Conservation (phyloP, 345 rosid species). For the Populus alba region DNA sequence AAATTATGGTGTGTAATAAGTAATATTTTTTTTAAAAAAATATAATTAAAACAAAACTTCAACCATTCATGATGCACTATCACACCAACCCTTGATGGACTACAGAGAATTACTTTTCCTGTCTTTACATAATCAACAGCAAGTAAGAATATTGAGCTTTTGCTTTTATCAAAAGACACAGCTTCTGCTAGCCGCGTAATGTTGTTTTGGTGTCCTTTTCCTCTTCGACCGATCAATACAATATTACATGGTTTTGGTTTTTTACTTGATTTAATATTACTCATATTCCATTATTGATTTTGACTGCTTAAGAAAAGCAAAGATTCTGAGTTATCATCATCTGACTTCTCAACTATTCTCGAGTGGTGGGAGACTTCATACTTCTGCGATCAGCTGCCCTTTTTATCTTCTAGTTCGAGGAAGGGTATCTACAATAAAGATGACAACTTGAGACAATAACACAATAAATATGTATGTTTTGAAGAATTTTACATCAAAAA, state of each 20-base stretch:
- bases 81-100: too few species aligned
- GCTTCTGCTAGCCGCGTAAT: slow-evolving; percentile 8
- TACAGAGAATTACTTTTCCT: too few species aligned
- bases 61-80: too few species aligned
- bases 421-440: too few species aligned
- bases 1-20: too few species aligned
- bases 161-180: not conserved
- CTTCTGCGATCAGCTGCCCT: not conserved
- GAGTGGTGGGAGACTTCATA: not conserved
- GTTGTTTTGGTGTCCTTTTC: not conserved
- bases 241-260: not conserved
- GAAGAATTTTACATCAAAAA: too few species aligned
- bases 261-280: not conserved
- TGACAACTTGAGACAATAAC: too few species aligned
- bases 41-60: too few species aligned
- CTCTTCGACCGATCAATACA: not conserved
- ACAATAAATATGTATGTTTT: too few species aligned
- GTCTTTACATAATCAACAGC: not conserved
- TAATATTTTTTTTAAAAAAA: too few species aligned
- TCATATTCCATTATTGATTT: not conserved
- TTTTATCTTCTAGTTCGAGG: not conserved
- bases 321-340: not conserved
- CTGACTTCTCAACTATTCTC: not conserved
- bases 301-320: not conserved
- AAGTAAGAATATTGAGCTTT: not conserved